Base-by-base conservation (phyloP, 768 basidiomycete genomes). In the Multifurca ochricompacta region DNA sequence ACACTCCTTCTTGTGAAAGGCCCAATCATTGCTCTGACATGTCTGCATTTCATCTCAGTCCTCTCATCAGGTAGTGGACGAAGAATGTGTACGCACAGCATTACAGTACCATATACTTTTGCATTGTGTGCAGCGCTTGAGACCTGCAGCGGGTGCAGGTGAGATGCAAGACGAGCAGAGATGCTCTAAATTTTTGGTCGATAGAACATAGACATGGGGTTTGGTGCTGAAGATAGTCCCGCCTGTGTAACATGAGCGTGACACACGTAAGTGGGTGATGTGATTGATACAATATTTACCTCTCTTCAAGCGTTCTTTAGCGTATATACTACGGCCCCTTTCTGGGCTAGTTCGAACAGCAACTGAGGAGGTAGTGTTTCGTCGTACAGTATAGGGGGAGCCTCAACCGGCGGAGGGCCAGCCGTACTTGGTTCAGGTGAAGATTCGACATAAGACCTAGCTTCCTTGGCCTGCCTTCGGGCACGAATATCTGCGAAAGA, bases 101-200 rank as follows among this genome's bases (percentile, higher is more conserved):
- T 83, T 77, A 65, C 95, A 97, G 63, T 97, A 98, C 63, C 79
- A 75, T 1, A 89, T 64, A 0, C 71, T 69, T 45, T 77, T 78
- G 66, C 95, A 98, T 5, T 72, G 74, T 0, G 84, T 79, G 67
- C 95, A 97, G 45, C 87, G 73, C 64, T 80, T 83, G 53, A 92
- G 64, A 0, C 71, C 67, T 18, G 64, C 53, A 0, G 68, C 27
- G 1, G 68, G 59, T 11, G 75, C 66, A 1, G 73, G 63, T 0
- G 69, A 70, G 37, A 76, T 74, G 62, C 92, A 96, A 6, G 73
- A 74, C 1, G 88, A 86, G 62, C 92, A 96, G 64, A 83, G 74
- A 1, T 70, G 69, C 11, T 75, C 69, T 9, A 96, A 71, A 59
- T 80, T 73, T 18, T 71, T 67, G 34, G 75, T 83, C 0, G 89